Percentiles rank a stretch among this genome's conserved stretches.
Evolutionary conservation across 2,329 filamentous ascomycete species (phyloP).

Genomic region (Fusarium sp.): DNA sequence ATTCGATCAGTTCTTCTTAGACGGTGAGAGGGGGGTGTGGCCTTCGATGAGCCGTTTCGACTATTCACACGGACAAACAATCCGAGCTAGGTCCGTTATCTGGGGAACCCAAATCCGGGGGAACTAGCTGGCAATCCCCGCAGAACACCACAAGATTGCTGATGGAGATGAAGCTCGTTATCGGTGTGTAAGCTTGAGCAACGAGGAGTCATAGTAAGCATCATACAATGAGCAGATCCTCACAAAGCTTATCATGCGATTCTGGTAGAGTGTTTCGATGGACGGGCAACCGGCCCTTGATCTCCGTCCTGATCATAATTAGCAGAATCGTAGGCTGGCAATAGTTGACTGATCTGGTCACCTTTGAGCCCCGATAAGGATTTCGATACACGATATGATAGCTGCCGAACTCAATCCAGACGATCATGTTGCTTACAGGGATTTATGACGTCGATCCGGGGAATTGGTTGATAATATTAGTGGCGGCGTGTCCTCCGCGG

Average conservation of each 20-base stretch:
- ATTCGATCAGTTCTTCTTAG: constrained; percentile 15
- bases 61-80: constrained; percentile 14
- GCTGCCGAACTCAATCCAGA: constrained; percentile 13
- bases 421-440: constrained; percentile 23
- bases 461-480: constrained; percentile 33
- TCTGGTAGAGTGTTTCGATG: not conserved
- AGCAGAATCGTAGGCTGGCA: constrained; percentile 15
- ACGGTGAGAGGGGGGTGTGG: constrained; percentile 37
- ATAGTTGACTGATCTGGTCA: constrained; percentile 1
- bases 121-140: constrained; percentile 37
- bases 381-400: constrained; percentile 15
- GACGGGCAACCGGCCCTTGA: not conserved
- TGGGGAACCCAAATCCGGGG: constrained; percentile 41
- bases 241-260: constrained; percentile 2
- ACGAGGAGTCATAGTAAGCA: constrained; percentile 15
- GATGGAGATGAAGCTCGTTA: constrained; percentile 19
- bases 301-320: constrained; percentile 1
- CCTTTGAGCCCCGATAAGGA: constrained; percentile 11
- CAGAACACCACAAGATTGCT: constrained; percentile 26
- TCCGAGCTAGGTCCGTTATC: constrained; percentile 35
- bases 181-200: constrained; percentile 3
- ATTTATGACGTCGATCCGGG: constrained; percentile 39
- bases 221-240: constrained; percentile 5
- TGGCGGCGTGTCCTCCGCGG: constrained; percentile 36
- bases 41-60: constrained; percentile 25